Evolutionary conservation across 192 early-diverging fungal genomes (phyloP).

Genomic region (Chytriomyces hyalinus): DNA sequence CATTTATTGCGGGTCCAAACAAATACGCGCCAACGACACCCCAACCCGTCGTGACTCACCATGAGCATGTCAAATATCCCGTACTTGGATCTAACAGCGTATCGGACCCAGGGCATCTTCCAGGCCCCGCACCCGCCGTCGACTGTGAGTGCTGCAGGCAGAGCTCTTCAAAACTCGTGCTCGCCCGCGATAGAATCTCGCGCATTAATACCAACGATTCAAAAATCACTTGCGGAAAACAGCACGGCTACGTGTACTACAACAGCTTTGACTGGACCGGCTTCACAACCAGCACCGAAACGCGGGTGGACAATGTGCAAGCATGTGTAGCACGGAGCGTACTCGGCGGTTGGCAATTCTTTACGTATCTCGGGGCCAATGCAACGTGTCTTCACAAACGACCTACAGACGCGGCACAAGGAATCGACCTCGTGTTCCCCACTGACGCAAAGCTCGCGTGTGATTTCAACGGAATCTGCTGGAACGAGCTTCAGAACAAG

Average conservation of each 20-base stretch:
- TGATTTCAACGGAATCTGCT: not conserved
- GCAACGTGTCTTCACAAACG: constrained; percentile 1
- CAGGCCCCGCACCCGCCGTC: constrained; percentile 14
- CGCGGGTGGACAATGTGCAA: not conserved
- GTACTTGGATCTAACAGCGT: not conserved
- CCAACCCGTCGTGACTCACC: not conserved
- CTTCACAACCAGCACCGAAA: not conserved
- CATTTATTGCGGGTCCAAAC: not conserved
- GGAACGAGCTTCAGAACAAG: not conserved
- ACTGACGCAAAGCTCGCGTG: not conserved
- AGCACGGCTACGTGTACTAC: constrained; percentile 13
- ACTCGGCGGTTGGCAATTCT: constrained; percentile 6
- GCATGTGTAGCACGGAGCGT: not conserved
- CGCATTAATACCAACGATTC: not conserved
- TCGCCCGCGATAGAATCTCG: not conserved
- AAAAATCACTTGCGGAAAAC: not conserved
- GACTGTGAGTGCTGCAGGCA: not conserved
- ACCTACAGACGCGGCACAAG: not conserved
- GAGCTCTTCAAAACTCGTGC: not conserved
- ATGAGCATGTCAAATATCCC: not conserved
- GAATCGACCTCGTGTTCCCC: constrained; percentile 4
- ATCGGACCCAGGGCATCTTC: not conserved
- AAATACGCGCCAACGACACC: not conserved
- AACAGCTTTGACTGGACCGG: constrained; percentile 19
- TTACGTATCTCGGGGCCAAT: not conserved